Percentiles rank a stretch among this genome's conserved stretches.
phyloP scores from a whole-genome alignment of 2,329 filamentous ascomycete species.

The Fusarium armeniacum region DNA sequence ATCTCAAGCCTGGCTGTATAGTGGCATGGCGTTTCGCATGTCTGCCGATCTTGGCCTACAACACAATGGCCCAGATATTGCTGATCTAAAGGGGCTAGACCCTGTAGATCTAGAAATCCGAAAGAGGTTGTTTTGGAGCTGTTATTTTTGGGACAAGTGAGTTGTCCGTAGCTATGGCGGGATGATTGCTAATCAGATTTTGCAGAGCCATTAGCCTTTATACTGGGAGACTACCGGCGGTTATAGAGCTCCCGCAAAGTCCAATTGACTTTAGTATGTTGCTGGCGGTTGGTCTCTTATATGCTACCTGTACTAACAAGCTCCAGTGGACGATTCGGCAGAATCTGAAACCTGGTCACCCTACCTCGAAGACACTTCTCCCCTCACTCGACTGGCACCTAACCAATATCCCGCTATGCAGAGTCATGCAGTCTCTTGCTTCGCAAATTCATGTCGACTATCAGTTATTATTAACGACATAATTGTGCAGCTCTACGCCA shows the following conservation, averaged over 20 bases:
- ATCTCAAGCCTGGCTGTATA: conserved; percentile 11
- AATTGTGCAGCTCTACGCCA: conserved; percentile 11
- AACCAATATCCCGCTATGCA: conserved; percentile 14
- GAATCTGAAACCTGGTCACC: conserved; percentile 17
- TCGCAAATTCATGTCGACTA: conserved; percentile 9
- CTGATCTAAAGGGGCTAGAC: conserved; percentile 11
- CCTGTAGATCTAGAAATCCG: conserved; percentile 16
- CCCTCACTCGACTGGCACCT: conserved; percentile 1
- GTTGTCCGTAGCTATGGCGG: background rate
- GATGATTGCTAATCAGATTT: background rate
- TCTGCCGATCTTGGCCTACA: conserved; percentile 17
- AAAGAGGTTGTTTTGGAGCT: conserved; percentile 19
- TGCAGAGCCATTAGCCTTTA: conserved; percentile 9
- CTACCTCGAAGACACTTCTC: conserved; percentile 7
- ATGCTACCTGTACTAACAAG: background rate
- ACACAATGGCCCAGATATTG: conserved; percentile 11
- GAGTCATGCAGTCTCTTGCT: conserved; percentile 13
- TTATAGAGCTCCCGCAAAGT: conserved; percentile 8
- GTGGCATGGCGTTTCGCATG: conserved; percentile 18
- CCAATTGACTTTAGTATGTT: conserved; percentile 16
- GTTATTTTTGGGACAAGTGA: conserved; percentile 21
- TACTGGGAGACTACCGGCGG: conserved; percentile 10
- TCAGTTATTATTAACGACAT: conserved; percentile 15
- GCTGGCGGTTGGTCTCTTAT: too few species aligned
- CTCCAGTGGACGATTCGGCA: conserved; percentile 5